These are phyloP conservation scores for Colletotrichum sublineola DNA, from an alignment of 2,329 filamentous ascomycete species.

Conservation along the genomic window DNA sequence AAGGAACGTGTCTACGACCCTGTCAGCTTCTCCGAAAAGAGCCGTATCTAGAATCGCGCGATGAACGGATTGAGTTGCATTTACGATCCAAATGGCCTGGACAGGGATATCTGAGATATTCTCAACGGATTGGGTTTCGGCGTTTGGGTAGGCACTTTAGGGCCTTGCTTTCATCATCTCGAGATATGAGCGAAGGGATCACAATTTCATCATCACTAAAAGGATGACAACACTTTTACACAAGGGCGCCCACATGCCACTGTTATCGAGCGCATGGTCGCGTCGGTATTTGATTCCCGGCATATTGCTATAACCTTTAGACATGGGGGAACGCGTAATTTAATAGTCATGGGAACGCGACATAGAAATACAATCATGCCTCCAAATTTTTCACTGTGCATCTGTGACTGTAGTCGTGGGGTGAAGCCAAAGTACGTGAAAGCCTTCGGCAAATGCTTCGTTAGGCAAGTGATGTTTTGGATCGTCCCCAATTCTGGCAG, in stretches of 20 bases:
- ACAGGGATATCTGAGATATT: slow-evolving; percentile 35
- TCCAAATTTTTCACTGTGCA: not conserved
- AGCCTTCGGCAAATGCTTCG: not conserved
- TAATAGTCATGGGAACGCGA: slow-evolving; percentile 36
- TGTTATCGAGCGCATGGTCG: slow-evolving; percentile 29
- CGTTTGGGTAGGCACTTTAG: slow-evolving; percentile 38
- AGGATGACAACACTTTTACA: slow-evolving; percentile 32
- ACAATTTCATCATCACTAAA: slow-evolving; percentile 30
- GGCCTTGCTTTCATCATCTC: slow-evolving; percentile 35
- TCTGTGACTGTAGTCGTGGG: too few relatives aligned
- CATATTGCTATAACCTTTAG: slow-evolving; percentile 28
- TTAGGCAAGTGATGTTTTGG: not conserved
- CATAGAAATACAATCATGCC: slow-evolving; percentile 38
- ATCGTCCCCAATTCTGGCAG: slow-evolving; percentile 19
- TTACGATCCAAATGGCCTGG: slow-evolving; percentile 32
- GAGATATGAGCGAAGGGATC: slow-evolving; percentile 37
- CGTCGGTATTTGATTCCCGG: slow-evolving; percentile 35
- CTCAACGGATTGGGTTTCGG: slow-evolving; percentile 37
- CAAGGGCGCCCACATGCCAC: slow-evolving; percentile 30
- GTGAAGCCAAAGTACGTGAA: not conserved
- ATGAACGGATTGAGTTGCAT: slow-evolving; percentile 36
- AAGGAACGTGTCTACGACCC: slow-evolving; percentile 73
- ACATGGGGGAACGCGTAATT: slow-evolving; percentile 22
- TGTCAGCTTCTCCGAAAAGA: slow-evolving; percentile 54
- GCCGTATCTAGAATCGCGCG: slow-evolving; percentile 37